Base-by-base conservation (phyloP, 2,329 filamentous ascomycete species). In the Botrytis aclada region DNA sequence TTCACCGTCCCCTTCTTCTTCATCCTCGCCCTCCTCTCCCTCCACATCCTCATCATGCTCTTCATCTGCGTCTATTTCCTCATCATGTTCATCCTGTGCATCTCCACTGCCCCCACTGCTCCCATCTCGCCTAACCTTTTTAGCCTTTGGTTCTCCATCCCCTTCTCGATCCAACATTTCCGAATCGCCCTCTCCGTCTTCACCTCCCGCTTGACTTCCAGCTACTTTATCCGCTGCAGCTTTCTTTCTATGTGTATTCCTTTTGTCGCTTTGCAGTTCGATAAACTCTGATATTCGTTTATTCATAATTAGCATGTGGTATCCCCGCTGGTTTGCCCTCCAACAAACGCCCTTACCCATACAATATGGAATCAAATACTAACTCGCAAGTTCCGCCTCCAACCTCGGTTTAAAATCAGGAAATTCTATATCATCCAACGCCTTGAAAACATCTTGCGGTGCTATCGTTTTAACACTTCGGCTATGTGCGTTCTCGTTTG, bases 381-480 rank as follows among this genome's bases (percentile, higher is more conserved):
- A 81, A 93, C 92, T 94, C 60, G 88, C 88, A 80, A 94, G 91
- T 82, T 95, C 93, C 9, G 89, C 90, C 81, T 95, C 91, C 45
- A 95, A 84, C 47, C 89, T 85, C 22, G 88, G 87, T 72, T 93
- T 84, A 80, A 95, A 94, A n/a, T 86, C 86, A 66, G 85, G 83
- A 75, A 93, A 93, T 81, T 95, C 93, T 64, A 90, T 88, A 41
- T 92, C 89, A n/a, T 92, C 89, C 39, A 96, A 86, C 0, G 92
- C 93, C 67, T 90, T 89, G 79, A 95, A 90, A 58, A 96, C 92
- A 80, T 95, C 92, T 58, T 87, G 86, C 0, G 92, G 92, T 78
- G 89, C 87, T 77, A 96, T 92, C 0, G 92, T 95, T 84, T 95
- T 95, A 81, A 94, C 92, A 80, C 88, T 88, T n/a, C 87, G 86